phyloP scores from a whole-genome alignment of 164 flowering plant genomes.

The Nelumbo lutea region DNA sequence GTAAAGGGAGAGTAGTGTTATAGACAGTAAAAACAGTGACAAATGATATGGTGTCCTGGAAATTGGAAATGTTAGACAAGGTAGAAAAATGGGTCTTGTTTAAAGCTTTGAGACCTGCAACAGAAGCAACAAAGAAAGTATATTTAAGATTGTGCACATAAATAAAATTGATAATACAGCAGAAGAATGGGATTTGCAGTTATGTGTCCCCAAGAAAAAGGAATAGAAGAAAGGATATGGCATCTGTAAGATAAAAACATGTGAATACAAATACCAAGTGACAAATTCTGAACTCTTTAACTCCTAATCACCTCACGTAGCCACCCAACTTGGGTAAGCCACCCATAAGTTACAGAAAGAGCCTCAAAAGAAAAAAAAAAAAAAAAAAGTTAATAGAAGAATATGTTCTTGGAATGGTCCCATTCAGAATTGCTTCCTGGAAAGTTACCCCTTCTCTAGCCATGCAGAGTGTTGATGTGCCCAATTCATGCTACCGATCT shows the following conservation, averaged over 20 bases:
- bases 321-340: no score
- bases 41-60: slow-evolving; percentile 39
- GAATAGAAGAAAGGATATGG: neutral
- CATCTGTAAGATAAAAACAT: neutral
- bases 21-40: slow-evolving; percentile 75
- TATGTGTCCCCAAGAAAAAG: neutral
- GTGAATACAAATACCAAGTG: no score
- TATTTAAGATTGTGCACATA: neutral
- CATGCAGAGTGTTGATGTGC: no score
- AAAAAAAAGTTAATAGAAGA: no score
- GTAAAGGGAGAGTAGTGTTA: slow-evolving; percentile 35
- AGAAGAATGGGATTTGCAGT: neutral
- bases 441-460: no score
- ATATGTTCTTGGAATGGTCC: no score
- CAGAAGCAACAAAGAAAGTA: neutral
- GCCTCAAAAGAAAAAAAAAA: no score
- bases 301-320: no score
- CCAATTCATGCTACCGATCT: no score
- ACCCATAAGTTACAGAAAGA: no score
- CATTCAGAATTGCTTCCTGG: no score
- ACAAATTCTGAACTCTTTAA: no score
- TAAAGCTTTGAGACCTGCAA: slow-evolving; percentile 69
- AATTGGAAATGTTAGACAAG: slow-evolving; percentile 14
- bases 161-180: neutral
- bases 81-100: slow-evolving; percentile 44